phyloP scores from a whole-genome alignment of 192 early-diverging fungal genomes.

The Rhizoclosmatium sp. region DNA sequence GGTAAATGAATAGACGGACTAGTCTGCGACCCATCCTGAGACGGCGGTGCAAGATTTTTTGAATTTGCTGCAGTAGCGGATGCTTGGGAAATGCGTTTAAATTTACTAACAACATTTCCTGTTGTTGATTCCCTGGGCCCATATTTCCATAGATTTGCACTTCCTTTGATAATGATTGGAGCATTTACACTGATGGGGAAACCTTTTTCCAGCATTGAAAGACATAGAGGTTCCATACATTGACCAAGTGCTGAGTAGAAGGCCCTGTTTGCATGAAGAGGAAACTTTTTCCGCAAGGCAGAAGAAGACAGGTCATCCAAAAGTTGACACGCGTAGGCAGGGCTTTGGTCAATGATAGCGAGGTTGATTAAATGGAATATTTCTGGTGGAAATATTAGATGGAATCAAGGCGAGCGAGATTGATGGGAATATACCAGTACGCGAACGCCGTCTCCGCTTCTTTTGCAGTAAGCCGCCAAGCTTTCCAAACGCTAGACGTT shows the following conservation, averaged over 20 bases:
- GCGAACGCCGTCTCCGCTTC: slow-evolving; percentile 51
- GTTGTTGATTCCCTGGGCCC: slow-evolving; percentile 22
- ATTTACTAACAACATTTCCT: slow-evolving; percentile 34
- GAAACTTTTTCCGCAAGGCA: slow-evolving; percentile 52
- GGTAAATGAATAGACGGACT: slow-evolving; percentile 46
- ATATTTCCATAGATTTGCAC: slow-evolving; percentile 39
- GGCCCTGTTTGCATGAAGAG: slow-evolving; percentile 48
- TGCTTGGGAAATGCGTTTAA: slow-evolving; percentile 18
- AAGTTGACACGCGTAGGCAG: slow-evolving; percentile 37
- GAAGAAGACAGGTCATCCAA: slow-evolving; percentile 50
- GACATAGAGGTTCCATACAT: slow-evolving; percentile 58
- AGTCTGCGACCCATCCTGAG: neutral
- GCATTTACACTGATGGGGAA: slow-evolving; percentile 62
- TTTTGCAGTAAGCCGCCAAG: slow-evolving; percentile 46
- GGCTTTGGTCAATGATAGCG: slow-evolving; percentile 54
- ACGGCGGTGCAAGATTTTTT: neutral
- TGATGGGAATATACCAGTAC: slow-evolving; percentile 36
- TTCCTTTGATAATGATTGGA: slow-evolving; percentile 44
- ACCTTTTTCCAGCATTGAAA: slow-evolving; percentile 63
- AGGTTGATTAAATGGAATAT: slow-evolving; percentile 53
- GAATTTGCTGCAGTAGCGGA: neutral
- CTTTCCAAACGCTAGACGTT: slow-evolving; percentile 42
- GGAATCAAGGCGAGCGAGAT: neutral
- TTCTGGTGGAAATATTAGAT: slow-evolving; percentile 35
- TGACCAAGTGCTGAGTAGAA: slow-evolving; percentile 60